Evolutionary conservation across 306 rosid species (phyloP), one percentile per base, ranked within the genome.

Genomic region (Fagus crenata): DNA sequence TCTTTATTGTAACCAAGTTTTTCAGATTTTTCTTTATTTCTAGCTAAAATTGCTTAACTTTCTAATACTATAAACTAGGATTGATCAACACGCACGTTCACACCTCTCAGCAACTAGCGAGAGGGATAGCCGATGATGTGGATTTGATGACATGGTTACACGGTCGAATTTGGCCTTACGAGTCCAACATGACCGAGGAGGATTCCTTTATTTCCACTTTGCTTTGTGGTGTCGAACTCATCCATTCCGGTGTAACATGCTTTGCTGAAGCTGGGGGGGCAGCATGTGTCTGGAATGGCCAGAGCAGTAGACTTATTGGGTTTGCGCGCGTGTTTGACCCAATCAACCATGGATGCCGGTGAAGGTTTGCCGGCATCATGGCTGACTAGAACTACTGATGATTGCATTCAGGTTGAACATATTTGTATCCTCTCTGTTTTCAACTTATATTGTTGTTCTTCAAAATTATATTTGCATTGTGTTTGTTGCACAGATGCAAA

Each of bases 191-290:
- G 97, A 86, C 88, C 1, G 87, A 90, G 55, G 77, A 93, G 17
- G 96, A 93, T 74, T 93, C 98, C 0, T 93, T 85, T 75, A 64
- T 93, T 67, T 91, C 97, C 59, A 88, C 93, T 75, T 65, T 93
- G 79, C 93, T 93, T 2, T 93, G 98, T 35, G 93, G 91, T 53
- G 84, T 93, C 1, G 98, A 93, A 86, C 96, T 90, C 83, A 86
- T 87, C 77, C 97, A 83, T 84, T 89, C 92, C 8, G 93, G 97
- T 67, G 96, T 86, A n/a, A 91, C 96, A 35, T 91, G 96, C 86
- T 93, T 91, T 81, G 96, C 98, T 49, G 97, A 93, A 85, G 98
- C 98, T 55, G 97, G 98, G 7, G n/a, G 98, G 97, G 13, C 98
- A 91, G 69, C 89, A 91, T 60, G 93, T 90, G 65, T 71, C 91